Base-by-base conservation (phyloP, 1,139 yeast genomes). In the Geotrichum restrictum region DNA sequence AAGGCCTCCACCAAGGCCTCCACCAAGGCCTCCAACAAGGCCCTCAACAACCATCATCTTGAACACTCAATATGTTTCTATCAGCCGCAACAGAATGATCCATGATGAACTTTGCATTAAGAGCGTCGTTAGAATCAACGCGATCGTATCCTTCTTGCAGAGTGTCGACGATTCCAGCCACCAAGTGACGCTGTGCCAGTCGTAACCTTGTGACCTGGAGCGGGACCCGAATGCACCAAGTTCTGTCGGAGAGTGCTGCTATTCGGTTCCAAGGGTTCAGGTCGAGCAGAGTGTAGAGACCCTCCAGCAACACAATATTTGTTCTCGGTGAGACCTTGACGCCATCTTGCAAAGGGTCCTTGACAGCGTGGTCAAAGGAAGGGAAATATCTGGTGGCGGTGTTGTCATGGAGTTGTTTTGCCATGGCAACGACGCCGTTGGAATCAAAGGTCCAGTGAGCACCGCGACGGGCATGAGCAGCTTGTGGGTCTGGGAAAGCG, bases 381-480 rank as follows among this genome's bases (percentile, higher is more conserved):
- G 97, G 96, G 41, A 53, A 53, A 4, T 14, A 10, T 7, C 18
- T 21, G 37, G 37, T n/a, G 36, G 14, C 10, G 27, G 45, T 33
- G 2, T 47, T 42, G 24, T 55, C 50, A 27, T 57, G 58, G 36
- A 69, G 58, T 11, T 52, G 44, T 48, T 59, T 58, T 43, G 67
- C 72, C 51, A 75, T 61, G 21, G 65, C 68, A 0, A 74, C 74
- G 40, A 79, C 76, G 46, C 74, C 74, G 8, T 66, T 62, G 3
- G 87, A 77, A 65, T 89, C 88, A 69, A 89, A 89, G 0, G 96
- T 88, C 61, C 77, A 80, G 1, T 96, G 94, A 0, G 96, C 86
- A 0, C 97, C 97, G 49, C 97, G 76, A 58, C 88, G 73, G 38
- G 71, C 67, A 33, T 80, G 69, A 0, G 95, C 93, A 38, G 71